A percentile compares a stretch with the other conserved stretches of the same genome.
Evolutionary conservation across 2,329 filamentous ascomycete species (phyloP).

Genomic region (Aspergillus tanneri): DNA sequence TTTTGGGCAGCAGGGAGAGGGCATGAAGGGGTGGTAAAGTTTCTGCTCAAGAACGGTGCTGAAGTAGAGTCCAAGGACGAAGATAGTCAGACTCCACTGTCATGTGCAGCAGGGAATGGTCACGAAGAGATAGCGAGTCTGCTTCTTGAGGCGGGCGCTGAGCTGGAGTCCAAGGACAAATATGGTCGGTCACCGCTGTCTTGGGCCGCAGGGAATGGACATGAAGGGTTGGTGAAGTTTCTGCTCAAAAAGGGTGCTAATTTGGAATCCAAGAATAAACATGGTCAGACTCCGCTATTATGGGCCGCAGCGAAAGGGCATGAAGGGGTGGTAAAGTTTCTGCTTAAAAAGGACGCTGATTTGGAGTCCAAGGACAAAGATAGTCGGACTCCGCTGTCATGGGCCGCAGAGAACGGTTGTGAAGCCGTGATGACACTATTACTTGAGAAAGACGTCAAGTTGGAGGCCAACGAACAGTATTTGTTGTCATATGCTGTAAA

Average conservation of each 20-base stretch:
- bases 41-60: no score
- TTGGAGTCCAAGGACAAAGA: not conserved
- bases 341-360: not conserved
- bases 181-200: constrained; percentile 7
- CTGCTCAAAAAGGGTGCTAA: not conserved
- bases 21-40: no score
- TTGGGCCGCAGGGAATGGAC: constrained; percentile 1
- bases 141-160: constrained; percentile 1
- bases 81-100: constrained; percentile 11
- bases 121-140: constrained; percentile 7
- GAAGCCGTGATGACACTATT: not conserved
- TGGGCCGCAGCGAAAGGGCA: not conserved
- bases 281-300: not conserved
- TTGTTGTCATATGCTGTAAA: no score
- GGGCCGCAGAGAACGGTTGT: constrained; percentile 1
- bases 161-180: not conserved
- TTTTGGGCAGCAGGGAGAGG: not conserved
- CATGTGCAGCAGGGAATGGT: constrained; percentile 12
- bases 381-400: not conserved
- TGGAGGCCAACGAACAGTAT: no score
- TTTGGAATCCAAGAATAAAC: not conserved
- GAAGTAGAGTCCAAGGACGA: no score
- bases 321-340: not conserved
- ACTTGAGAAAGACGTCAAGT: no score
- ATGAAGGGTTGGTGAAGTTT: not conserved